Base-by-base conservation (phyloP, 805 yeast genomes). In the Saccharomycopsis guyanensis region DNA sequence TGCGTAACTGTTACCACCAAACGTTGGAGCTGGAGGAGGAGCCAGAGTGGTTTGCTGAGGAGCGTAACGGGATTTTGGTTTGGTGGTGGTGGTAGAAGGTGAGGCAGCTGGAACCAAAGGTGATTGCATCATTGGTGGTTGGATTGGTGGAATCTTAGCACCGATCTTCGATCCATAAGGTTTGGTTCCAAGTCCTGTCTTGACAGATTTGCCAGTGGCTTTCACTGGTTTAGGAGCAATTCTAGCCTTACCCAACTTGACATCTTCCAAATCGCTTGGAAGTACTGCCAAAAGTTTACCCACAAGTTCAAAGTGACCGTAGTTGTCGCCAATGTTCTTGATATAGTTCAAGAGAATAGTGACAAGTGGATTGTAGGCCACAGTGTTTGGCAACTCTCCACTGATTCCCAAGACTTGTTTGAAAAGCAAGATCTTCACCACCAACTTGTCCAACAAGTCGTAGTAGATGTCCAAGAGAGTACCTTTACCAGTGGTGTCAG, bases 331-430 rank as follows among this genome's bases (percentile, higher is more conserved):
- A 47, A 88, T 79, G 50, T 83, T 68, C 54, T 77, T 80, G 39
- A 94, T 80, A 62, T 84, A 93, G 63, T 93, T 97, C 53, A 86
- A 70, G 51, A 86, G 78, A 2, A 82, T 80, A 33, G 67, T 50
- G 43, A 69, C 58, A 29, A 70, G 53, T 23, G 44, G 42, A 3
- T 15, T 16, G 40, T 47, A 50, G 68, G 8, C 73, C 69, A 29
- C 38, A 24, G 46, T 33, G 31, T 50, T 45, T 1, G 68, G 54
- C 33, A 68, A 57, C 13, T 60, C 60, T 2, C 70, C 65, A 12
- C 42, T 29, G 22, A 51, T 43, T 12, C 47, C 49, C 20, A 50
- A 39, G 13, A 40, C 38, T 12, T 50, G 38, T 37, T 47, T 50
- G 37, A 50, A 50, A 20, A 50, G 36, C 34, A 50, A 44, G n/a